phyloP scores from a whole-genome alignment of 106 monocot species.

The Acorus calamus region DNA sequence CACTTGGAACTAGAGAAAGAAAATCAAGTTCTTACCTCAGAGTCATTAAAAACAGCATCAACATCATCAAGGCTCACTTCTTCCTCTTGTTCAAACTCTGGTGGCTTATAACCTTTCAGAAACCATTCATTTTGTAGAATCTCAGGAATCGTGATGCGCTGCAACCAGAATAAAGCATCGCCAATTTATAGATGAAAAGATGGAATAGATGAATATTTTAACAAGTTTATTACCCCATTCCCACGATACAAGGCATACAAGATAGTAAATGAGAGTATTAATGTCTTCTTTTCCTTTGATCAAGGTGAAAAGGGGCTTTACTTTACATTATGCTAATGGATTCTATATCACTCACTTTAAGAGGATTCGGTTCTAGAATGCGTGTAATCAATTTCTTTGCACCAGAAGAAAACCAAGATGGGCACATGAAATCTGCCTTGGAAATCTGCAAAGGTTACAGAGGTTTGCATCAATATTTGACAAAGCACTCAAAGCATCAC shows the following conservation, averaged over 20 bases:
- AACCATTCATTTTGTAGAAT: conserved; percentile 88
- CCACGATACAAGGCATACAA: too few relatives aligned
- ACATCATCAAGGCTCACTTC: conserved; percentile 74
- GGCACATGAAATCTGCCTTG: conserved; percentile 57
- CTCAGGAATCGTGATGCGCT: conserved; percentile 67
- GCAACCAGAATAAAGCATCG: conserved; percentile 5
- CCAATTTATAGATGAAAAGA: background rate
- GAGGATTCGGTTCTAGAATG: conserved; percentile 79
- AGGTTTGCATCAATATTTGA: too few relatives aligned
- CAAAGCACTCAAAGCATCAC: too few relatives aligned
- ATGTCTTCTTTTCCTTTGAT: too few relatives aligned
- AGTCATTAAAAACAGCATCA: conserved; percentile 76
- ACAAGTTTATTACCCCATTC: too few relatives aligned
- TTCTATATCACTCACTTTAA: conserved; percentile 33
- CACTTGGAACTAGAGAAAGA: background rate
- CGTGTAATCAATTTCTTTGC: conserved; percentile 64
- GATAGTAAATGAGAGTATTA: too few relatives aligned
- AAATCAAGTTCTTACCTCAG: conserved; percentile 30
- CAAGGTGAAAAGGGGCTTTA: too few relatives aligned
- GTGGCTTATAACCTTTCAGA: conserved; percentile 65
- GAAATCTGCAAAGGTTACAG: conserved; percentile 39
- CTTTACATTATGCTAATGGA: too few relatives aligned
- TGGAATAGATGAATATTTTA: too few relatives aligned
- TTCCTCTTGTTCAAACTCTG: conserved; percentile 39
- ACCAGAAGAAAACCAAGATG: conserved; percentile 65